These are phyloP conservation scores for Barbatosphaeria neglecta DNA, from an alignment of 495 filamentous ascomycete genomes.

Conservation along the genomic window DNA sequence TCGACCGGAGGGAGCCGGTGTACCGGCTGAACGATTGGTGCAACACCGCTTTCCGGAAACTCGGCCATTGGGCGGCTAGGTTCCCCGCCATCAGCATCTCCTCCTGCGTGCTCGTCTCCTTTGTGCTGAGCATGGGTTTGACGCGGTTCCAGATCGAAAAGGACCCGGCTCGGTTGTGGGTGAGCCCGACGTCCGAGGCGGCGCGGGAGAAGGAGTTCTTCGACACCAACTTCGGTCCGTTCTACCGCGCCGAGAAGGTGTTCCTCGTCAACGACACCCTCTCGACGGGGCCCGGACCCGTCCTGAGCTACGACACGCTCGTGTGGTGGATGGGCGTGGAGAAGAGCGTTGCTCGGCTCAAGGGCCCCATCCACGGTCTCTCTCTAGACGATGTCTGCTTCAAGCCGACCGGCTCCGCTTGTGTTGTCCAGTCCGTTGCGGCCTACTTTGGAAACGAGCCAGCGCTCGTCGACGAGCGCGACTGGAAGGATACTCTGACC, in stretches of 20 bases:
- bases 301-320: slow-evolving; percentile 78
- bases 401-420: slow-evolving; percentile 80
- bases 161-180: slow-evolving; percentile 87
- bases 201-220: slow-evolving; percentile 92
- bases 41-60: slow-evolving; percentile 65
- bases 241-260: slow-evolving; percentile 85
- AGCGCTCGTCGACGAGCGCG: slow-evolving; percentile 42
- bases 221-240: slow-evolving; percentile 88
- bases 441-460: slow-evolving; percentile 68
- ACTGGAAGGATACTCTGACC: slow-evolving; percentile 57
- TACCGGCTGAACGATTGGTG: slow-evolving; percentile 71
- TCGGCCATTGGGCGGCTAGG: slow-evolving; percentile 70
- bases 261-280: slow-evolving; percentile 85
- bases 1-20: slow-evolving; percentile 55
- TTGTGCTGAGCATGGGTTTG: slow-evolving; percentile 75
- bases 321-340: slow-evolving; percentile 94
- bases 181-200: slow-evolving; percentile 81
- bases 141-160: slow-evolving; percentile 73
- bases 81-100: slow-evolving; percentile 77
- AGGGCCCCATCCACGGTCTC: slow-evolving; percentile 49
- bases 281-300: slow-evolving; percentile 50
- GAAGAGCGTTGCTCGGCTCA: slow-evolving; percentile 53
- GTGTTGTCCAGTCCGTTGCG: slow-evolving; percentile 83
- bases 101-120: slow-evolving; percentile 56
- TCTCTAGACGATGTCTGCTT: slow-evolving; percentile 81